These are phyloP conservation scores for Cicer cuneatum DNA, from an alignment of 306 rosid genomes.

Conservation along the genomic window DNA sequence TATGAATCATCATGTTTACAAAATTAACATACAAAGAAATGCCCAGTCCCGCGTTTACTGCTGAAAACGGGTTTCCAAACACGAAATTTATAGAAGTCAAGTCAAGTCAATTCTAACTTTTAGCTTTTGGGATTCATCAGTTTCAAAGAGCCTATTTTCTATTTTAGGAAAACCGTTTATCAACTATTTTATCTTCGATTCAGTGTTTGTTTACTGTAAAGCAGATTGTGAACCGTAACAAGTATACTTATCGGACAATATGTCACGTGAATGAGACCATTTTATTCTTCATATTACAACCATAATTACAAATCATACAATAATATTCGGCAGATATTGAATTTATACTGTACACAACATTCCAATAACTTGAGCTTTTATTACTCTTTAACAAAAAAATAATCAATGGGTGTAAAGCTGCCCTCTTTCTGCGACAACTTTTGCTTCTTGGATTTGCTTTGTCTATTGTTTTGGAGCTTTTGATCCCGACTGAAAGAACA, in stretches of 20 bases:
- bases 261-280: conserved; percentile 5
- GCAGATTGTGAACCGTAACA: neutral
- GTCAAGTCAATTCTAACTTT: too few relatives aligned
- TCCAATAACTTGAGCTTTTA: conserved; percentile 46
- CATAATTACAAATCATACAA: conserved; percentile 29
- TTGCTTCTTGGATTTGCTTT: conserved; percentile 66
- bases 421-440: conserved; percentile 66
- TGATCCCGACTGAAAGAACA: conserved; percentile 53
- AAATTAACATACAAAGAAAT: too few relatives aligned
- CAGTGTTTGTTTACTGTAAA: neutral
- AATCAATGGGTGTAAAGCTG: conserved; percentile 68
- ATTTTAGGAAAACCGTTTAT: too few relatives aligned
- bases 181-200: too few relatives aligned
- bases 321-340: neutral
- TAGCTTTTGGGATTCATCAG: too few relatives aligned
- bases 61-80: too few relatives aligned
- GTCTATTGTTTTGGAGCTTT: conserved; percentile 49
- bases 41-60: too few relatives aligned
- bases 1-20: too few relatives aligned
- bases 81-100: too few relatives aligned
- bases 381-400: conserved; percentile 66
- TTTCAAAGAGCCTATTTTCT: too few relatives aligned
- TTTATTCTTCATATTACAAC: conserved; percentile 32
- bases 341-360: conserved; percentile 36
- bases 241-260: neutral